phyloP scores from a whole-genome alignment of 768 basidiomycete species.

The Mycena kentingensis region DNA sequence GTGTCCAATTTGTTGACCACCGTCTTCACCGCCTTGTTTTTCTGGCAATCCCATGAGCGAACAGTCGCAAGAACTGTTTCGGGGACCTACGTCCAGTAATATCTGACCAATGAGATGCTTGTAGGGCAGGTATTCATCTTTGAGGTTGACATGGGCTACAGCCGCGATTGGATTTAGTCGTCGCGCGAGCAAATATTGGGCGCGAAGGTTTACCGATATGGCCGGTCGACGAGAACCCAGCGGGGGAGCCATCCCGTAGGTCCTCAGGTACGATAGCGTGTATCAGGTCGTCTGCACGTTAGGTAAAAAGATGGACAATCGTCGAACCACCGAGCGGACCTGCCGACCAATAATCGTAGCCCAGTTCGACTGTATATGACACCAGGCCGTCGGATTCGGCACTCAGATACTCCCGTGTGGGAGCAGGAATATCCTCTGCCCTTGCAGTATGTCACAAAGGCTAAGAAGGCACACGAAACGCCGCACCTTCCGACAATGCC shows the following conservation, averaged over 20 bases:
- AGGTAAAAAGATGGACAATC: not conserved
- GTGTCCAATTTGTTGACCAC: conserved; percentile 94
- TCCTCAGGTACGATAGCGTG: conserved; percentile 79
- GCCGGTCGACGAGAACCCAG: conserved; percentile 84
- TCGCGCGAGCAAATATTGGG: conserved; percentile 1
- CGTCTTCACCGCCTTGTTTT: conserved; percentile 80
- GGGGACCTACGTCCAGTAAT: conserved; percentile 75
- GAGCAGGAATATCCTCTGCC: conserved; percentile 68
- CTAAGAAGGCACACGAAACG: not conserved
- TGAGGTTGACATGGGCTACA: conserved; percentile 88
- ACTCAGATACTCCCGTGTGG: conserved; percentile 56
- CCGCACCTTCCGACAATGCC: conserved; percentile 60
- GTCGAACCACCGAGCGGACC: conserved; percentile 43
- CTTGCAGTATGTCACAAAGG: conserved; percentile 32
- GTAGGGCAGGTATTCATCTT: conserved; percentile 88
- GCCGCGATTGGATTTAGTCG: not conserved
- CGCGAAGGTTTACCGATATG: conserved; percentile 73
- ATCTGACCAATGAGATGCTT: conserved; percentile 90
- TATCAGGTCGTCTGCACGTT: conserved; percentile 78
- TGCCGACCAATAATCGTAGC: conserved; percentile 88
- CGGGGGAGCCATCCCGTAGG: conserved; percentile 76
- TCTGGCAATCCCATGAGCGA: conserved; percentile 47
- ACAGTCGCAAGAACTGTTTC: not conserved
- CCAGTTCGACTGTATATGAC: conserved; percentile 61
- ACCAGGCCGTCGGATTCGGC: conserved; percentile 59